Evolutionary conservation across 1,139 yeast genomes (phyloP), one percentile per base, ranked within the genome.

Genomic region (Blastobotrys persicus): DNA sequence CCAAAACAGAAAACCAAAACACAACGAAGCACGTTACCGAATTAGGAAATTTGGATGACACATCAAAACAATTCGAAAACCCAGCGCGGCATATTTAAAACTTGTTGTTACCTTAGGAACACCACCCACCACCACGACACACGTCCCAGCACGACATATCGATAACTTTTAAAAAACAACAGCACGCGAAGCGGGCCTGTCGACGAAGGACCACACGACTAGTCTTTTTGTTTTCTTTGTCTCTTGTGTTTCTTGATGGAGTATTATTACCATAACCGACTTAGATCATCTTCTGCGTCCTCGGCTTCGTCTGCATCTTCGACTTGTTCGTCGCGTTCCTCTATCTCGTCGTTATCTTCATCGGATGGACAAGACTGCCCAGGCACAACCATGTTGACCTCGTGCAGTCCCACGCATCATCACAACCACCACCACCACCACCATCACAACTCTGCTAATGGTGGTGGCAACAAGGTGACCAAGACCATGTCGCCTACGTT

Each of bases 231-330:
- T n/a, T 34, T 19, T 19, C 28, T 37, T 37, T 5, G 17, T 37
- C 41, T 19, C 41, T 18, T n/a, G n/a, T n/a, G n/a, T n/a, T n/a
- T n/a, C n/a, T 23, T 23, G 9, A 23, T 37, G 41, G 41, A 37
- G 17, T 37, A 37, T 18, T 17, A 23, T 19, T 37, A 37, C 41
- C 41, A 19, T 7, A 37, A 18, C 17, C 41, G 41, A 9, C 28
- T 37, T 7, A 18, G 41, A 37, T 37, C 41, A 18, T 47, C 50
- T 5, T 47, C 50, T 13, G 47, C 47, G 41, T 47, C 50, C 12
- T 47, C 50, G 4, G 45, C 45, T 33, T 47, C 50, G 5, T 47
- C 50, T 11, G 47, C 50, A 7, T 44, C 47, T 12, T 44, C 47
- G 28, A 42, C 45, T 33, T 31, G 32, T 9, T 47, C 50, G 23